phyloP scores from a whole-genome alignment of 1,284 basidiomycete species.

The Ganoderma lucidum region DNA sequence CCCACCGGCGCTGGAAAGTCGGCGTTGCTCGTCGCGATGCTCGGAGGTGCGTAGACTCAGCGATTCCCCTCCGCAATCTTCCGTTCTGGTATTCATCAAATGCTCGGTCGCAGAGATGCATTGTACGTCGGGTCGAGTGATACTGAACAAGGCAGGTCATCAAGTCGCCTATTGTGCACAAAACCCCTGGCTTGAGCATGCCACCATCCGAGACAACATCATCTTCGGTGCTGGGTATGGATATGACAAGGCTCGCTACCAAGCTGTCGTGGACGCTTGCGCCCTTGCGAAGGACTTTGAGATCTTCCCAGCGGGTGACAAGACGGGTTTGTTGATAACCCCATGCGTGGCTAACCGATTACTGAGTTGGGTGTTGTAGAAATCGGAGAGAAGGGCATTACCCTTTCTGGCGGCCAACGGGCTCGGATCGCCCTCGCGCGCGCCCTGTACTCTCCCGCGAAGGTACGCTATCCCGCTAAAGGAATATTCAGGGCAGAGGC shows the following conservation, averaged over 20 bases:
- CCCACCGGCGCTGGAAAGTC: constrained; percentile 85
- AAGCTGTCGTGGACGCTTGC: constrained; percentile 80
- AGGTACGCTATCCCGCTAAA: constrained; percentile 44
- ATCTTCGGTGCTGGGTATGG: constrained; percentile 77
- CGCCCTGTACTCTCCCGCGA: constrained; percentile 70
- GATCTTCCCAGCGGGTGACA: constrained; percentile 83
- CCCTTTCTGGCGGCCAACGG: constrained; percentile 83
- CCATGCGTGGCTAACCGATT: constrained; percentile 7
- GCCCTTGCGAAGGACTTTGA: constrained; percentile 79
- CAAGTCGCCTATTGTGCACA: constrained; percentile 74
- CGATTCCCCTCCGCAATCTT: neutral
- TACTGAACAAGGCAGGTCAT: constrained; percentile 70
- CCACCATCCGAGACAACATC: constrained; percentile 84
- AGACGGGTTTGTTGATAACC: constrained; percentile 62
- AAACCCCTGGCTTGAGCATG: constrained; percentile 76
- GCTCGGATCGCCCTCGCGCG: constrained; percentile 78
- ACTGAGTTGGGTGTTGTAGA: constrained; percentile 47
- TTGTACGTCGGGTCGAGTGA: constrained; percentile 64
- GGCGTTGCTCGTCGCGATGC: constrained; percentile 69
- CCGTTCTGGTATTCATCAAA: neutral
- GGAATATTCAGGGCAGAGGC: constrained; percentile 7
- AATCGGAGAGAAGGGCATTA: constrained; percentile 84
- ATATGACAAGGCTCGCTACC: constrained; percentile 76
- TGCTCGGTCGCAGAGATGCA: constrained; percentile 65
- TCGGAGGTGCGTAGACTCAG: constrained; percentile 58